Evolutionary conservation across 75 land plant genomes (phyloP).

Genomic region (Selaginella tamariscina): DNA sequence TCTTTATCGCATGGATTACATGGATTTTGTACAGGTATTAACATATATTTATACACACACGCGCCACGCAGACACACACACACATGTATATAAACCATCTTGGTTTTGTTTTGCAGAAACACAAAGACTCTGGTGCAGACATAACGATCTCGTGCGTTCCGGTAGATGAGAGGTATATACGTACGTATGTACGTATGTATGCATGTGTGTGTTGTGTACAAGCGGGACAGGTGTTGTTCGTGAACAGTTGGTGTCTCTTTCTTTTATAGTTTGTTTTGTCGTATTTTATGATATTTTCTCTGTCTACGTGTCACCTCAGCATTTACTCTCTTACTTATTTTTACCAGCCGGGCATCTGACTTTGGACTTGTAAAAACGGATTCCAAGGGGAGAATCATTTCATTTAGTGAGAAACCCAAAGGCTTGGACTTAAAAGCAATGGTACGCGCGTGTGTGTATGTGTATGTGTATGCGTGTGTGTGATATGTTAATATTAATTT

Average conservation of each 20-base stretch:
- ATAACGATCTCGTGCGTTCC: slow-evolving; percentile 74
- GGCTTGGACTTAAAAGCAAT: slow-evolving; percentile 59
- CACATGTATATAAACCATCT: not conserved
- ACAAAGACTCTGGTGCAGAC: slow-evolving; percentile 58
- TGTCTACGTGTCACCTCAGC: not conserved
- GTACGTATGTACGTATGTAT: not conserved
- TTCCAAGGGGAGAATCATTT: slow-evolving; percentile 42
- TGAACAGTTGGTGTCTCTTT: not conserved
- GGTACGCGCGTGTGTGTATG: slow-evolving; percentile 27
- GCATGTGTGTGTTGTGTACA: too few relatives aligned
- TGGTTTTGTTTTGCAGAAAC: slow-evolving; percentile 41
- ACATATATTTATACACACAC: not conserved
- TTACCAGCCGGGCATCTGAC: slow-evolving; percentile 83
- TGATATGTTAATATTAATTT: not conserved
- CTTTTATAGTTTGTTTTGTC: not conserved
- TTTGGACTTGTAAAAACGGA: slow-evolving; percentile 86
- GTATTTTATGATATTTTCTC: not conserved
- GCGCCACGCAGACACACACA: not conserved
- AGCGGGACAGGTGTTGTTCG: not conserved
- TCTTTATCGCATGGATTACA: slow-evolving; percentile 80
- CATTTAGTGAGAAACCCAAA: slow-evolving; percentile 75
- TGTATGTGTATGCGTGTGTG: not conserved
- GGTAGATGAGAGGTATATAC: slow-evolving; percentile 56
- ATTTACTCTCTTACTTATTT: not conserved
- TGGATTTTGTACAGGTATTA: slow-evolving; percentile 87